Base-by-base conservation (phyloP, 108 stramenopile species). In the Stephanodiscus minutulus region DNA sequence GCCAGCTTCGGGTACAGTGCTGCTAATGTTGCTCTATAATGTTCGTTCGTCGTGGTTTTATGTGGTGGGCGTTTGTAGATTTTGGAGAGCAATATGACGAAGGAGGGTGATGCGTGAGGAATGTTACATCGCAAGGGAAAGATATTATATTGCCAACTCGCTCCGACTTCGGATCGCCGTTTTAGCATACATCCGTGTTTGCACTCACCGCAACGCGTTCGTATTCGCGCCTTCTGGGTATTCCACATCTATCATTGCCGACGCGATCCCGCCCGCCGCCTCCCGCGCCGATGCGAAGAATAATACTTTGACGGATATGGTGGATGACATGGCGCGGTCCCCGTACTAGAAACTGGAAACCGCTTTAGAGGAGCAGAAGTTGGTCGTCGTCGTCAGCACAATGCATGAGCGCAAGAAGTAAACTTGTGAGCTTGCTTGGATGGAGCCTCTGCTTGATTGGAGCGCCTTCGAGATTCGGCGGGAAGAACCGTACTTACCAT, bases 211-310 rank as follows among this genome's bases (percentile, higher is more conserved):
- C 55, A 91, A 63, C 11, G 59, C 9, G 9, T 59, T 61, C 3
- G 87, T 91, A 49, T 85, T 72, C 18, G 87, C 83, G 33, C 39
- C 66, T 50, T 66, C 74, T 0, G 41, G 22, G 10, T 83, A 0
- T 11, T 53, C 52, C 57, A 90, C 60, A 53, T 84, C 53, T 21
- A 91, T 20, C 11, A 46, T 24, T 0, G 75, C 31, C 17, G 77
- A 81, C 11, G 89, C 62, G 15, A 88, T 58, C 31, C 85, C 82
- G 35, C 83, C 88, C 13, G 88, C 89, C n/a, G 88, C 88, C 67
- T 94, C 93, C 64, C 93, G 79, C 28, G 93, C 90, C 25, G 93
- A 91, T 21, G 93, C 93, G 72, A 94, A 94, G 71, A 94, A 89
- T 31, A 94, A 80, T 31, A 94, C 79, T 73, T 85, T 76, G 36